These are phyloP conservation scores for Apostasia shenzhenica DNA, from an alignment of 106 monocot genomes.

Conservation along the genomic window DNA sequence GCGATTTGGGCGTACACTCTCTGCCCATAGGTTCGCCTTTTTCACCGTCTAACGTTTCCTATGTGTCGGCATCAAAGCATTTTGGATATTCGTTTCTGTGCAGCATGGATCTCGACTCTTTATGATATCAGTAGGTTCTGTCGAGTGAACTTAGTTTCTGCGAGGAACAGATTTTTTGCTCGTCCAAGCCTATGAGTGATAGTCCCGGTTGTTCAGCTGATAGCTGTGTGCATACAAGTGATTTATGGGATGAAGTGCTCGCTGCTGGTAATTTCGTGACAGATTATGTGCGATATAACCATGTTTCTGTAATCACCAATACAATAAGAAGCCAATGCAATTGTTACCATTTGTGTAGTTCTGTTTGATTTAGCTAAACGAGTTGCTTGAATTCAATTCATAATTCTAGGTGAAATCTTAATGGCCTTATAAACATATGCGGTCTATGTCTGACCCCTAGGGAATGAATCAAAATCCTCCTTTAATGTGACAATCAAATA, in stretches of 20 bases:
- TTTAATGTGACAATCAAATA: no score
- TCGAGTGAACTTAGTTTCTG: conserved; percentile 19
- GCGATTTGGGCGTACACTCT: conserved; percentile 24
- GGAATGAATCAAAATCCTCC: no score
- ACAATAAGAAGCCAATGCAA: conserved; percentile 30
- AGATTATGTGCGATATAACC: conserved; percentile 28
- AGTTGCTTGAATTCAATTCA: no score
- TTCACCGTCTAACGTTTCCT: no score
- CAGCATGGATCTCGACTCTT: conserved; percentile 26
- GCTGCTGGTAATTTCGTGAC: conserved; percentile 37
- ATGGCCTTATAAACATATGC: no score
- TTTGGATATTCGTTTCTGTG: conserved; percentile 3
- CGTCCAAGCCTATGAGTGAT: conserved; percentile 5
- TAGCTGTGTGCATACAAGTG: conserved; percentile 34
- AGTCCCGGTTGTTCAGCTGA: conserved; percentile 14
- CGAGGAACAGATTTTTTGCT: conserved; percentile 27
- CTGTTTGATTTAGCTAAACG: no score
- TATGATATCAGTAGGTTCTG: conserved; percentile 33
- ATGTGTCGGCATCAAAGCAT: no score
- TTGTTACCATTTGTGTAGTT: conserved; percentile 44
- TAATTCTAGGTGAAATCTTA: no score
- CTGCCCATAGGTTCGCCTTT: no score
- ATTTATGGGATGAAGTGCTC: conserved; percentile 48
- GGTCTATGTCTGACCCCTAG: no score
- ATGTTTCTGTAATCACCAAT: conserved; percentile 27